Base-by-base conservation (phyloP, 2,329 filamentous ascomycete species). In the Sphaerulina populicola region DNA sequence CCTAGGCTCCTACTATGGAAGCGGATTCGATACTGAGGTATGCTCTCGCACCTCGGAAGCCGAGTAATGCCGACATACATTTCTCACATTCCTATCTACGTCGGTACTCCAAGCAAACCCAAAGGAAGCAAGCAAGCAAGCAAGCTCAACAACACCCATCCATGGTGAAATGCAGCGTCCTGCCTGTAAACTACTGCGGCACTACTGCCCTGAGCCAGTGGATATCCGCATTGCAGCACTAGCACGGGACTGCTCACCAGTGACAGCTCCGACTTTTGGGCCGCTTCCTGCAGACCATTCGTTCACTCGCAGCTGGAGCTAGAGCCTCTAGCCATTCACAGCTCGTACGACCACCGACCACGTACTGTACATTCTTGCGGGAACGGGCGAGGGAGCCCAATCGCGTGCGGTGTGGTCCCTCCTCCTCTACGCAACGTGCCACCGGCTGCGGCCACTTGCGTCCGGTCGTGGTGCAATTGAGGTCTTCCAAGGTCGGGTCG, bases 151-250 rank as follows among this genome's bases (percentile, higher is more conserved):
- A 18, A 39, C 45, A 46, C 38, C 38, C 36, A 43, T 37, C 42
- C 30, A 56, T 42, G 47, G 18, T 45, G 23, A 29, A 52, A 18
- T 47, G 45, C 57, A 55, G 52, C 54, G 41, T 55, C 49, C 40
- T 53, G 52, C 49, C 48, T 56, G 50, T 47, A 54, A 58, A 56
- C 55, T 57, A 56, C 49, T 51, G 52, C 36, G 40, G 35, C 48
- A 37, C 48, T 51, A 51, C 48, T 45, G 49, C 47, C 47, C 50
- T 18, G 48, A 54, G 52, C 57, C 59, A 57, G 58, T 57, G 54
- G 58, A 54, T 49, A 60, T 54, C 60, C 64, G 68, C 70, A 71
- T 70, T 61, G 65, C 60, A 48, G 62, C 60, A 55, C 61, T 60
- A 64, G 66, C 67, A 71, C 68, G 66, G 67, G 69, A 70, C 48